Evolutionary conservation across 2,329 filamentous ascomycete genomes (phyloP), one percentile per base, ranked within the genome.

Genomic region (Microsporum canis): DNA sequence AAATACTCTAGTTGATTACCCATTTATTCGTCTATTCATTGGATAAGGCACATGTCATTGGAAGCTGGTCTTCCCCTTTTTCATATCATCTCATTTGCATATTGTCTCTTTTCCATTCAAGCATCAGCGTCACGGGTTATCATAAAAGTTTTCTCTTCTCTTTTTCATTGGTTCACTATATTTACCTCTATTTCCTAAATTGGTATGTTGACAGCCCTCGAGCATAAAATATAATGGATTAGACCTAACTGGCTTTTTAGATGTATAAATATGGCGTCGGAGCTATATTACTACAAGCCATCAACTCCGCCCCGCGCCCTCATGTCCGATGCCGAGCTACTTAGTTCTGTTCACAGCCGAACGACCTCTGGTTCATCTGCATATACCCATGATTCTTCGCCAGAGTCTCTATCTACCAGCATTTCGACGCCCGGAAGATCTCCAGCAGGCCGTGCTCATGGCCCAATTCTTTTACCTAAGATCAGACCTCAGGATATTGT

Each of bases 401-500:
- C 83, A 49, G 87, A 88, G 71, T 88, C 88, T 49, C 79, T 84
- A 67, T 80, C 83, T 76, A 88, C 86, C 23, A 79, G 82, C 66
- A 79, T 84, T 67, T 87, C 85, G 59, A 91, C 88, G 10, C 88
- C 88, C 59, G 82, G 81, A 59, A 80, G 82, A 65, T 88, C 88
- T 38, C 88, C 89, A 63, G 83, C 91, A 67, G 82, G 86, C 63
- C 87, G 89, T 64, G 87, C 91, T 75, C 89, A 89, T 59, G 77
- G 76, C 23, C 89, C 89, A 58, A 79, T 89, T 57, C 79, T 95
- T 63, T 80, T 95, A 36, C 90, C 90, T 70, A 94, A 91, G 80
- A 91, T 95, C 76, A 84, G 90, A 63, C 84, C 84, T 45, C 90
- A 94, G 75, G 90, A 95, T 75, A 88, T 92, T 75, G 81, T 86